Conservation (phyloP, 495 filamentous ascomycete species). For the Aspergillus affinis region DNA sequence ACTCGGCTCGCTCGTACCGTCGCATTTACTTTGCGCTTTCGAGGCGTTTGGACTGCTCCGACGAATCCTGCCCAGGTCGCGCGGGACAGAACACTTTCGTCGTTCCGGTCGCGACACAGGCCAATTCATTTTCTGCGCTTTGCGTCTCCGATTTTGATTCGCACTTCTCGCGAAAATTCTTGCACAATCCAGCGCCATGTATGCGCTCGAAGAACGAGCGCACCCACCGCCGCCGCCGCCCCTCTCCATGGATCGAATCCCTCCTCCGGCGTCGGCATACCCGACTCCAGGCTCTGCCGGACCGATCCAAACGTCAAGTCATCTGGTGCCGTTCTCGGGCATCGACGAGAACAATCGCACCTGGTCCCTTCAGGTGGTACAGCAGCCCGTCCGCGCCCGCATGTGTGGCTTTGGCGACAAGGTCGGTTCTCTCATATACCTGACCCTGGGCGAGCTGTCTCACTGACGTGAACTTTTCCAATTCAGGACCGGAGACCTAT, state of each 20-base stretch:
- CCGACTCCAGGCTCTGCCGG: constrained; percentile 36
- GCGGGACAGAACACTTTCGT: constrained; percentile 2
- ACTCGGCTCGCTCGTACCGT: background rate
- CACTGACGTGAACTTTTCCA: background rate
- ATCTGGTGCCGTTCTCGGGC: constrained; percentile 40
- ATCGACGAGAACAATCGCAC: constrained; percentile 44
- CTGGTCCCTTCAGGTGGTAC: constrained; percentile 76
- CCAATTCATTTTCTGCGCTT: constrained; percentile 3
- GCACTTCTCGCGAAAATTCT: background rate
- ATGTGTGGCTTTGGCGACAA: constrained; percentile 99
- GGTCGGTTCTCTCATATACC: constrained; percentile 44
- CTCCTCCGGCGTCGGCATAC: constrained; percentile 42
- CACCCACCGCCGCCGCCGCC: constrained; percentile 43
- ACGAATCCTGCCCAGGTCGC: constrained; percentile 4
- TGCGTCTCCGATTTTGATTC: background rate
- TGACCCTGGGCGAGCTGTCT: background rate
- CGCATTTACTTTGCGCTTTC: background rate
- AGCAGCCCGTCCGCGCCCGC: constrained; percentile 89
- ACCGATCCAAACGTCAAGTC: constrained; percentile 34
- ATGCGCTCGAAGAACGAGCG: constrained; percentile 45
- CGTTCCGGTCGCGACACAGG: constrained; percentile 11
- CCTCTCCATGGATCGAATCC: constrained; percentile 51
- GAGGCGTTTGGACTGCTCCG: background rate
- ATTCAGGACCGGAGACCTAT: constrained; percentile 88
- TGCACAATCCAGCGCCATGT: constrained; percentile 37